Conservation (phyloP, 2,329 filamentous ascomycete genomes). For the Cladosporium sp. region DNA sequence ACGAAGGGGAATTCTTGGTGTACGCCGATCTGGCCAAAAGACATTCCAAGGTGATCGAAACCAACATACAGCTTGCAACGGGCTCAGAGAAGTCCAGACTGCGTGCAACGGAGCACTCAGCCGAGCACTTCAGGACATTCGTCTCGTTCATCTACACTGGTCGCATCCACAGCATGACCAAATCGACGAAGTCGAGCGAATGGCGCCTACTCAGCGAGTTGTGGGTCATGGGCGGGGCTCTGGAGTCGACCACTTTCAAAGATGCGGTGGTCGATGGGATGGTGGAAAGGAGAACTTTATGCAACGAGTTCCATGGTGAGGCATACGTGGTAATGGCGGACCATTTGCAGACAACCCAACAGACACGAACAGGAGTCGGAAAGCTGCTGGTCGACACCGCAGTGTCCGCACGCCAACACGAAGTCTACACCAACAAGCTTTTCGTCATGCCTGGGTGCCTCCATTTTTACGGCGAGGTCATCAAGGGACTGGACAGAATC, state of each 20-base stretch:
- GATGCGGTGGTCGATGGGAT: neutral
- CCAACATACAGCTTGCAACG: neutral
- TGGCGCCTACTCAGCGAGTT: neutral
- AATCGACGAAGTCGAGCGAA: neutral
- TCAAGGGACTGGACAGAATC: no score
- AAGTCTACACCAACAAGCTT: no score
- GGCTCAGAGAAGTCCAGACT: neutral
- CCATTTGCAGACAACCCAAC: no score
- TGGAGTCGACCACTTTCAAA: neutral
- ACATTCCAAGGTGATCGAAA: neutral
- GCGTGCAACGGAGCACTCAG: neutral
- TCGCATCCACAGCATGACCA: neutral
- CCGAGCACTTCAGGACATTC: neutral
- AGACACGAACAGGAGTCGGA: no score
- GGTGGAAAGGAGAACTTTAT: neutral
- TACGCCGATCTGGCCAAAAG: neutral
- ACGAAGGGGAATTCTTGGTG: neutral
- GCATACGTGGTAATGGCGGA: no score
- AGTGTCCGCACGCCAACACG: no score
- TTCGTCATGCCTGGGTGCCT: no score
- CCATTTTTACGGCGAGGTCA: no score
- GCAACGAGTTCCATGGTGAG: no score
- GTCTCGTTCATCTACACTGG: neutral
- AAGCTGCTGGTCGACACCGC: no score
- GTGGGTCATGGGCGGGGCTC: neutral